These are phyloP conservation scores for Cyclotella baltica DNA, from an alignment of 108 stramenopile genomes.

Conservation along the genomic window DNA sequence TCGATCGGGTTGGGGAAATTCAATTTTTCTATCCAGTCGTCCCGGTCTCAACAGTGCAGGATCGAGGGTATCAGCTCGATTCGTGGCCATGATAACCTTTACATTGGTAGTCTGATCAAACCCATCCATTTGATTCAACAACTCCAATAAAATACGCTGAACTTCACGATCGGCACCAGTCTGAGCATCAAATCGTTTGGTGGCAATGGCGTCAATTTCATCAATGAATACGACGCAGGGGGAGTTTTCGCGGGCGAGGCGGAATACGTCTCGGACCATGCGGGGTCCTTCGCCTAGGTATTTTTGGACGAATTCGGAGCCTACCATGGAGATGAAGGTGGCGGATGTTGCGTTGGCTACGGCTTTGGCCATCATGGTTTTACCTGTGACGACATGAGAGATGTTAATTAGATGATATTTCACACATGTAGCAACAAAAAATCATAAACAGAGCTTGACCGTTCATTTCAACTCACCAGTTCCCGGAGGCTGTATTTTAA, in stretches of 20 bases:
- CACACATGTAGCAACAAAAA: slow-evolving; percentile 2
- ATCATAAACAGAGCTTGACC: neutral
- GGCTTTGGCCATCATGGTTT: slow-evolving; percentile 99
- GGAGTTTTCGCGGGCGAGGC: slow-evolving; percentile 97
- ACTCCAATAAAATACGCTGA: slow-evolving; percentile 97
- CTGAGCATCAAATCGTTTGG: slow-evolving; percentile 99
- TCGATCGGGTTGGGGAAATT: slow-evolving; percentile 98
- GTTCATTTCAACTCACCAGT: slow-evolving; percentile 31
- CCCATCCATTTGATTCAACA: slow-evolving; percentile 99
- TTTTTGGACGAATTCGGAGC: slow-evolving; percentile 99
- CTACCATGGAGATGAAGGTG: slow-evolving; percentile 98
- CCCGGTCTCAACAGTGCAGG: slow-evolving; percentile 98
- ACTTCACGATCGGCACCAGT: slow-evolving; percentile 99
- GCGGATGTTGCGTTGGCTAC: slow-evolving; percentile 98
- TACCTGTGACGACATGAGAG: slow-evolving; percentile 67
- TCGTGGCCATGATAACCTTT: slow-evolving; percentile 99
- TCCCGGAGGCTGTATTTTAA: slow-evolving; percentile 70
- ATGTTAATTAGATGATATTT: no score
- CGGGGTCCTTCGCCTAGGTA: slow-evolving; percentile 99
- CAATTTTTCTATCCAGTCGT: slow-evolving; percentile 99
- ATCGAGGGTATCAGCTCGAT: slow-evolving; percentile 98
- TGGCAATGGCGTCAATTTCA: slow-evolving; percentile 99
- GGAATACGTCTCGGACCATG: slow-evolving; percentile 99
- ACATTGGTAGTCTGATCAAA: slow-evolving; percentile 99
- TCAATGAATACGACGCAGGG: slow-evolving; percentile 99